Percentiles rank a stretch among this genome's conserved stretches.
phyloP scores from a whole-genome alignment of 176 grass and related monocot species.

The Saccharum officinarum region DNA sequence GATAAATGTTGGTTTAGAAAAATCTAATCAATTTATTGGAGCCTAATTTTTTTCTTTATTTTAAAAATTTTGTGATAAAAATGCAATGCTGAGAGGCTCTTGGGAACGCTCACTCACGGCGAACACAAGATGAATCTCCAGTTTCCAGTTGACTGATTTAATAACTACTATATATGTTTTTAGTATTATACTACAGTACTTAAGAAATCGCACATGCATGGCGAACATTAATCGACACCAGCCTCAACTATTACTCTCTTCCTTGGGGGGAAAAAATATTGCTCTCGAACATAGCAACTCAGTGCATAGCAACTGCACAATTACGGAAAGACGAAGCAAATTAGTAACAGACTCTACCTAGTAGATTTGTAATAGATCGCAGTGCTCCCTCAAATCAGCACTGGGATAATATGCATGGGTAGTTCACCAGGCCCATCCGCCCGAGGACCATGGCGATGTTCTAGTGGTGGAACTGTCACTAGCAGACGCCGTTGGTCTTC shows the following conservation, averaged over 20 bases:
- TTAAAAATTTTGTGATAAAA: too few relatives aligned
- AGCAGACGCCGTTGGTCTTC: slow-evolving; percentile 85
- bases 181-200: background rate
- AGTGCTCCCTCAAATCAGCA: slow-evolving; percentile 5
- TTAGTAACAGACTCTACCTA: background rate
- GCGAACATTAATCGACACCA: background rate
- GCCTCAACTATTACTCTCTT: background rate
- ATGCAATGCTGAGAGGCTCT: too few relatives aligned
- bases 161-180: too few relatives aligned
- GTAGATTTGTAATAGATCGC: too few relatives aligned
- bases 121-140: too few relatives aligned
- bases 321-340: slow-evolving; percentile 11
- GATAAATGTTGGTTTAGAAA: too few relatives aligned
- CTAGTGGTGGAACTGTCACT: background rate
- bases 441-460: background rate
- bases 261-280: background rate
- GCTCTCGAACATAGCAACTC: background rate
- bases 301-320: background rate
- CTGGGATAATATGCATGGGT: background rate
- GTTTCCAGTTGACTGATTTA: too few relatives aligned
- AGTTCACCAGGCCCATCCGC: background rate
- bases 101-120: too few relatives aligned
- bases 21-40: too few relatives aligned
- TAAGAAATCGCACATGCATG: background rate
- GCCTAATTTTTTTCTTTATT: too few relatives aligned